Base-by-base conservation (phyloP, 495 filamentous ascomycete species). In the Staphylotrichum longicolle region DNA sequence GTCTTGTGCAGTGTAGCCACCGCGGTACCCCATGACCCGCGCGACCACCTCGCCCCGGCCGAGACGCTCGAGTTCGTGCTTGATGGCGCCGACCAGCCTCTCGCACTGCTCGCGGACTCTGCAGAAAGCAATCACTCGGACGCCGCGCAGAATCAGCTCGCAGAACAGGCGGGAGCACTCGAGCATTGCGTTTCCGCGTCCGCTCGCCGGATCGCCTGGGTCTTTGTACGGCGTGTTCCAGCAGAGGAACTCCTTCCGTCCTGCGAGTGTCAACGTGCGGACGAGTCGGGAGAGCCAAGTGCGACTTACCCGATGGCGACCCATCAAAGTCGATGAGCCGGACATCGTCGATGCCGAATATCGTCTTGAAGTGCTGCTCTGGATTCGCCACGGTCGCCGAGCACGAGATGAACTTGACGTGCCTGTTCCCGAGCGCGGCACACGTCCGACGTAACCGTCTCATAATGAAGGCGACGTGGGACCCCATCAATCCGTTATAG, bases 191-290 rank as follows among this genome's bases (percentile, higher is more conserved):
- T 93, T 88, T 34, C 88, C 91, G 42, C 94, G 85, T 7, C 93
- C 93, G 59, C 89, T 94, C 0, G 88, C 83, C 10, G 92, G 91
- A 72, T 98, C 94, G 7, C 78, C 77, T 2, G 92, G 90, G 68
- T 96, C 94, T 76, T 91, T 96, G 76, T 87, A 96, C 3, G 94
- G 95, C 2, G 95, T 96, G 64, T 98, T 98, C 94, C 94, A 99
- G 75, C 91, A 96, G 7, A 99, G 73, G 59, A 98, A 98, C 70
- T 96, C 92, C 68, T 99, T 99, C 33, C 91, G 81, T 7, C 94
- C 67, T 63, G 45, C 20, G 20, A 27, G 20, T 27, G 20, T 27
- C 20, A 27, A 27, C 20, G 20, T 27, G 20, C 20, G 20, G 20
- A 27, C 20, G 20, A 27, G 20, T 27, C 20, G 20, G 20, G 20